These are phyloP conservation scores for Amoebophrya sp. DNA, from an alignment of 169 alveolate genomes.

Conservation along the genomic window DNA sequence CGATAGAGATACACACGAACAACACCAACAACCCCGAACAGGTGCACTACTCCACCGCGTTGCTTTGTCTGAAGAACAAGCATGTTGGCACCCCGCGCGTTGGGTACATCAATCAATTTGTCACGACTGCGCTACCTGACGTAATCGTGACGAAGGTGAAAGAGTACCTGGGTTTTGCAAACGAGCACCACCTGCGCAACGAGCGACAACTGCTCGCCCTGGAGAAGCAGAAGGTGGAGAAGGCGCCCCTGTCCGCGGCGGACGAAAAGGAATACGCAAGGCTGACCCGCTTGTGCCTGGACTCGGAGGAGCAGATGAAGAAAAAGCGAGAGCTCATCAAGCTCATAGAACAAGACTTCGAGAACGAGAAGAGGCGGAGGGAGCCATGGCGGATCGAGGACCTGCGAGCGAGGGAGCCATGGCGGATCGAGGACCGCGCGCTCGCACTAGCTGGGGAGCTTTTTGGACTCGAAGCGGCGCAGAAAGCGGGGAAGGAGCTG, in stretches of 20 bases:
- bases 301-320: not conserved
- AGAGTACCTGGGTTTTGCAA: not conserved
- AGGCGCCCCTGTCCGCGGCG: not conserved
- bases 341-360: not conserved
- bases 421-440: not conserved
- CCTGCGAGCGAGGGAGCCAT: not conserved
- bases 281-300: not conserved
- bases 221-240: not conserved
- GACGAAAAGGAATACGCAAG: not conserved
- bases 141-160: not conserved
- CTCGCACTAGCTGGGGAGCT: not conserved
- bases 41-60: not conserved
- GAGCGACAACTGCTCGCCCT: not conserved
- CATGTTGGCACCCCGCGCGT: too few relatives aligned
- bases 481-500: not conserved
- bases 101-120: too few relatives aligned
- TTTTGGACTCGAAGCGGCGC: not conserved
- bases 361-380: not conserved
- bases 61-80: not conserved
- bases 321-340: not conserved
- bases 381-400: not conserved
- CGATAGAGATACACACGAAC: too few relatives aligned
- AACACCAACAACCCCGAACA: too few relatives aligned
- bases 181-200: not conserved
- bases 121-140: not conserved